These are phyloP conservation scores for Fusarium marasasianum DNA, from an alignment of 2,329 filamentous ascomycete species.

Conservation along the genomic window DNA sequence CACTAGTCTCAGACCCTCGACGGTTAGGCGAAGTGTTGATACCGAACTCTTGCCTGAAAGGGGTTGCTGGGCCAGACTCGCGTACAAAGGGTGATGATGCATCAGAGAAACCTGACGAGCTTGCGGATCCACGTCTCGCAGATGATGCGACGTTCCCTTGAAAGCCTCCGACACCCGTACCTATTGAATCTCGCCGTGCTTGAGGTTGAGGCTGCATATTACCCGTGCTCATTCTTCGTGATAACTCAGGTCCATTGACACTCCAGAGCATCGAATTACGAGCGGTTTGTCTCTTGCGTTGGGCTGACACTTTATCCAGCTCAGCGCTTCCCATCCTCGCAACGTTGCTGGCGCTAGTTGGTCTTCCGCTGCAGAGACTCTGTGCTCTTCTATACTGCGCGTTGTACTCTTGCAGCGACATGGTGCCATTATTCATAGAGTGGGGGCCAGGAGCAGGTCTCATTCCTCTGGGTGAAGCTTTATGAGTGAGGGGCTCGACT, in stretches of 20 bases:
- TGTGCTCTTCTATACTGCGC: constrained; percentile 51
- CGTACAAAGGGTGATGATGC: constrained; percentile 24
- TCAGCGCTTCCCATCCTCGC: constrained; percentile 51
- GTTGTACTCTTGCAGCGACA: constrained; percentile 48
- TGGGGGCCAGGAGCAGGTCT: constrained; percentile 38
- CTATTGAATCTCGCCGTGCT: constrained; percentile 22
- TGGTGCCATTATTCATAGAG: constrained; percentile 37
- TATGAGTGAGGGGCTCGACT: constrained; percentile 48
- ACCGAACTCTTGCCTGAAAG: constrained; percentile 33
- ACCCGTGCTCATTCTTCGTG: constrained; percentile 52
- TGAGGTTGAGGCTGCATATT: constrained; percentile 37
- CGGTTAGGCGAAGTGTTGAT: constrained; percentile 19
- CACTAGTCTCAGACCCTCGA: constrained; percentile 29
- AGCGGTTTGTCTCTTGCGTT: constrained; percentile 22
- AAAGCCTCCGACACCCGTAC: constrained; percentile 9
- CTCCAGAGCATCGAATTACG: constrained; percentile 46
- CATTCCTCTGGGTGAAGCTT: constrained; percentile 54
- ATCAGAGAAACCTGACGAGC: constrained; percentile 34
- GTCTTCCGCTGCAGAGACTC: constrained; percentile 42
- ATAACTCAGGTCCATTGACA: constrained; percentile 12
- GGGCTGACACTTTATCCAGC: constrained; percentile 37
- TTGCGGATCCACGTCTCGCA: constrained; percentile 24
- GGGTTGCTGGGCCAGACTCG: constrained; percentile 27
- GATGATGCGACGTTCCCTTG: constrained; percentile 1
- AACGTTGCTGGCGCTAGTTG: constrained; percentile 50